phyloP scores from a whole-genome alignment of 257 asterid genomes.

The Cruciata laevipes region DNA sequence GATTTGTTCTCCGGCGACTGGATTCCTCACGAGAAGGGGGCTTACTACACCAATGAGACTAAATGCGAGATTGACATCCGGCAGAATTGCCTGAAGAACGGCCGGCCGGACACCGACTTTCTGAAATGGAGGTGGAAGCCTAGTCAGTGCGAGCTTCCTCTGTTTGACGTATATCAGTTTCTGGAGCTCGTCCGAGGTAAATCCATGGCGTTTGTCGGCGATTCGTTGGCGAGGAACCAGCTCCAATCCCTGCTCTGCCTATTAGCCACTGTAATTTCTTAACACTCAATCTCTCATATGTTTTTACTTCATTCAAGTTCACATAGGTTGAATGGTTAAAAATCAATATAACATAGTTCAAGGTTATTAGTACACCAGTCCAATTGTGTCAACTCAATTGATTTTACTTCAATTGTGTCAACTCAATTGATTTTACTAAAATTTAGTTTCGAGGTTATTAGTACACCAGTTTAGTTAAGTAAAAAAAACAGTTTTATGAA shows the following conservation, averaged over 20 bases:
- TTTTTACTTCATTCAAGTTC: too few species aligned
- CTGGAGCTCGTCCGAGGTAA: constrained; percentile 52
- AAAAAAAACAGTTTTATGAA: too few species aligned
- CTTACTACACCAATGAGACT: constrained; percentile 48
- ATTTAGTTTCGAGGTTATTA: too few species aligned
- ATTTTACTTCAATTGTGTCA: too few species aligned
- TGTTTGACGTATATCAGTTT: constrained; percentile 49
- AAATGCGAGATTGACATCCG: constrained; percentile 29
- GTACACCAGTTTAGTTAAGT: too few species aligned
- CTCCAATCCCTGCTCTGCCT: constrained; percentile 77
- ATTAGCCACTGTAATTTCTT: constrained; percentile 49
- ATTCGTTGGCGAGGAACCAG: constrained; percentile 67
- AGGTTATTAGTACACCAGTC: too few species aligned
- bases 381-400: too few species aligned
- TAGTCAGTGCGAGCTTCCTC: constrained; percentile 45
- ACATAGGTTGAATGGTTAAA: neutral
- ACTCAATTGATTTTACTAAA: too few species aligned
- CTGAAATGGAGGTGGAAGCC: constrained; percentile 41
- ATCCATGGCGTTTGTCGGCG: constrained; percentile 72
- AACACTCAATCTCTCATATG: neutral
- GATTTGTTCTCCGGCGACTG: constrained; percentile 56
- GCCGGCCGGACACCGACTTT: constrained; percentile 31
- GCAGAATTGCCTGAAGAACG: constrained; percentile 34
- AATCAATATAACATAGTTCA: too few species aligned
- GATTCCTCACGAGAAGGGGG: constrained; percentile 50